A percentile compares a stretch with the other conserved stretches of the same genome.
phyloP scores from a whole-genome alignment of 2,329 filamentous ascomycete genomes.

The Sphaerostilbella broomeana region DNA sequence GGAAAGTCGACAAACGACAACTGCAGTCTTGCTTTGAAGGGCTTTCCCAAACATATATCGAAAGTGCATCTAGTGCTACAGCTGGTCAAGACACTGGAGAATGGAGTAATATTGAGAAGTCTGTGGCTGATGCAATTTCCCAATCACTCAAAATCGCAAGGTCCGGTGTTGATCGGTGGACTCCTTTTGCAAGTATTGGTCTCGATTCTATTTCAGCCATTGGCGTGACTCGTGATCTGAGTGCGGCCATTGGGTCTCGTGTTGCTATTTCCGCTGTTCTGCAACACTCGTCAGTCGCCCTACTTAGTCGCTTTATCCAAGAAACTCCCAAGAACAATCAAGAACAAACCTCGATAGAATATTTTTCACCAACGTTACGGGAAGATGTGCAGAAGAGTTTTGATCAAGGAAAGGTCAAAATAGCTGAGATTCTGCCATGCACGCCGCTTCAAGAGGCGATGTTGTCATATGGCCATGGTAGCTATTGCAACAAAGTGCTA shows the following conservation, averaged over 20 bases:
- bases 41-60: conserved; percentile 41
- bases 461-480: conserved; percentile 49
- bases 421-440: conserved; percentile 64
- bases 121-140: conserved; percentile 50
- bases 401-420: conserved; percentile 21
- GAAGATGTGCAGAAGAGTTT: conserved; percentile 18
- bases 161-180: conserved; percentile 51
- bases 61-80: conserved; percentile 23
- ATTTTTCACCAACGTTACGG: no score
- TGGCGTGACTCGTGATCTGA: conserved; percentile 53
- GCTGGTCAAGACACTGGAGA: conserved; percentile 28
- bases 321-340: not conserved
- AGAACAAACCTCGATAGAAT: no score
- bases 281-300: conserved; percentile 58
- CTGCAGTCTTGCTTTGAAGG: conserved; percentile 43
- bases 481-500: conserved; percentile 68
- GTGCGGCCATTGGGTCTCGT: conserved; percentile 35
- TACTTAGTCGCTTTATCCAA: conserved; percentile 40
- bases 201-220: conserved; percentile 82
- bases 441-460: conserved; percentile 85
- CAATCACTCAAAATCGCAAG: conserved; percentile 39
- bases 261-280: conserved; percentile 64
- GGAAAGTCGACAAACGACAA: conserved; percentile 60
- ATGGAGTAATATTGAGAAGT: conserved; percentile 50
- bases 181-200: conserved; percentile 71